Evolutionary conservation across 352 stramenopile genomes (phyloP), one percentile per base, ranked within the genome.

Genomic region (Pythium oligandrum): DNA sequence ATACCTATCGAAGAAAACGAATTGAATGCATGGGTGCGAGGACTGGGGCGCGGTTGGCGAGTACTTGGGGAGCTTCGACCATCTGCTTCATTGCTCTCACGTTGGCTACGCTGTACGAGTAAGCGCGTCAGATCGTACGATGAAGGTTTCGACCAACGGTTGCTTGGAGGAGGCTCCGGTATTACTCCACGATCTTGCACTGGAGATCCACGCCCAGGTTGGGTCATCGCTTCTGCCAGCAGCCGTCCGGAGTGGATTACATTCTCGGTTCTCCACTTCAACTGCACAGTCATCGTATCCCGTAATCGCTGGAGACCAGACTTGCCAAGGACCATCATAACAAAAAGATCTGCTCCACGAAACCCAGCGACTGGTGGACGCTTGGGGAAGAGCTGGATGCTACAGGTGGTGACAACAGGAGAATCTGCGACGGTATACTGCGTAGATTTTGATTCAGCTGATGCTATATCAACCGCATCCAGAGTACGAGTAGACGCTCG

Each of bases 351-450:
- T 12, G 66, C 37, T 36, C 43, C 61, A 26, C 61, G 62, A 33
- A 33, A 49, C 3, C 12, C 30, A n/a, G 49, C 26, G 3, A 53
- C 7, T 2, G 26, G 2, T 50, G 17, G 17, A 26, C 48, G 10
- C 39, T 53, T 60, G 10, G 50, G 57, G 44, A 66, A 68, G 6
- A 79, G 49, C 39, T 74, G 47, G 30, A 80, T 42, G 9, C 42
- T 58, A 2, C 71, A 62, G 3, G 64, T 63, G 12, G 55, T 60
- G 3, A 83, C 68, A 5, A 63, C 42, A 0, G 73, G 73, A 2
- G 73, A 78, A 34, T 83, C 73, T 11, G 64, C 70, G 6, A 75
- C 49, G 26, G 65, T 57, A 38, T 74, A 83, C 38, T 78, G 61
- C 6, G 49, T 57, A 0, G 51, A n/a, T 26, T 55, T 59, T 10